Evolutionary conservation across 2,329 filamentous ascomycete genomes (phyloP).

Genomic region (Phoma herbarum): DNA sequence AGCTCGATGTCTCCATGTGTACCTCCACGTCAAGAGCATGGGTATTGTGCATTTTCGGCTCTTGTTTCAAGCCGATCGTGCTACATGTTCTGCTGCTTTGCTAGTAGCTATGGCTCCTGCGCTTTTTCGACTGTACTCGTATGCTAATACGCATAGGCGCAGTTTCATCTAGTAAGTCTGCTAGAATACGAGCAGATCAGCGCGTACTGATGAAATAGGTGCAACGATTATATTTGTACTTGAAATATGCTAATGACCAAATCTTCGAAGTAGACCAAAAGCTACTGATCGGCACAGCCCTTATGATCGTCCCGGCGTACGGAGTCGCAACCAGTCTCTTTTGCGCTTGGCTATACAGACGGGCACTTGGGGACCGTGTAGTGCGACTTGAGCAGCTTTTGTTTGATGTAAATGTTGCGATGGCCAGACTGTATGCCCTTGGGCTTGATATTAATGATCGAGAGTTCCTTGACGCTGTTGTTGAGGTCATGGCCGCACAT

Average conservation of each 20-base stretch:
- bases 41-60: neutral
- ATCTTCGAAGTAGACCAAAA: neutral
- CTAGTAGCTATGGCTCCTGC: neutral
- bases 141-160: neutral
- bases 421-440: neutral
- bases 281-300: neutral
- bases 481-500: neutral
- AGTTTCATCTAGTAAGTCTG: neutral
- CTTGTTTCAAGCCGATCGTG: neutral
- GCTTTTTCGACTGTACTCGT: neutral
- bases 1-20: neutral
- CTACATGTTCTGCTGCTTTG: neutral
- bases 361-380: neutral
- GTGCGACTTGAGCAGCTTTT: neutral
- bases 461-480: neutral
- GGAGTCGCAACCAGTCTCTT: neutral
- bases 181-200: neutral
- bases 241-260: neutral
- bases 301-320: neutral
- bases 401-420: neutral
- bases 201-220: neutral
- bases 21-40: neutral
- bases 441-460: neutral
- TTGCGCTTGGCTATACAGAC: neutral
- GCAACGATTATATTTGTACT: neutral